Conservation (phyloP, 2,329 filamentous ascomycete species). For the Acrocalymma vagum region DNA sequence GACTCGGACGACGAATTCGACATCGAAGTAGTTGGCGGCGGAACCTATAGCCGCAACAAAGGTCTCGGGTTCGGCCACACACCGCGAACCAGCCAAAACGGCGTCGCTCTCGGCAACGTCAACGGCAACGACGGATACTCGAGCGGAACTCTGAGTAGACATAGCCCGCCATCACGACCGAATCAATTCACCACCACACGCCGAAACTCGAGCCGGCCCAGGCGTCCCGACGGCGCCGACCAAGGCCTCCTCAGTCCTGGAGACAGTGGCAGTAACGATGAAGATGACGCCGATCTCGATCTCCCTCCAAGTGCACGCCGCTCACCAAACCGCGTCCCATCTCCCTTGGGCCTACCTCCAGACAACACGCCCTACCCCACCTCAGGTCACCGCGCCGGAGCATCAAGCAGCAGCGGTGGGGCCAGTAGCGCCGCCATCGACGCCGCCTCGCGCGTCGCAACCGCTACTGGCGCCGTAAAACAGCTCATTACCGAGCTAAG, state of each 20-base stretch:
- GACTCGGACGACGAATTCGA: slow-evolving; percentile 99
- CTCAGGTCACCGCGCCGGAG: slow-evolving; percentile 39
- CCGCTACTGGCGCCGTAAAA: slow-evolving; percentile 77
- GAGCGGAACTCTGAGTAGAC: slow-evolving; percentile 63
- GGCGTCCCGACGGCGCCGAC: slow-evolving; percentile 58
- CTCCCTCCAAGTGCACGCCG: slow-evolving; percentile 65
- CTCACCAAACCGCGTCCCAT: slow-evolving; percentile 50
- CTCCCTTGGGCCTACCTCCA: slow-evolving; percentile 30
- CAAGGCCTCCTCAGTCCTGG: slow-evolving; percentile 63
- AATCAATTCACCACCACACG: slow-evolving; percentile 57
- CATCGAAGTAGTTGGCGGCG: slow-evolving; percentile 76
- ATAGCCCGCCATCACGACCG: slow-evolving; percentile 54
- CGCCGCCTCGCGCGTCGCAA: slow-evolving; percentile 60
- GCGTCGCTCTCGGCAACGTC: slow-evolving; percentile 63
- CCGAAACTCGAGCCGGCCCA: slow-evolving; percentile 61
- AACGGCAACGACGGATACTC: slow-evolving; percentile 65
- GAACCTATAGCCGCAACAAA: slow-evolving; percentile 81
- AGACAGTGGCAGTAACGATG: slow-evolving; percentile 60
- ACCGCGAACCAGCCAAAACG: slow-evolving; percentile 65
- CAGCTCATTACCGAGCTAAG: slow-evolving; percentile 79
- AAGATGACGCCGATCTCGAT: slow-evolving; percentile 65
- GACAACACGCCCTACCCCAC: slow-evolving; percentile 49
- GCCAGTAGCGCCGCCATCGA: too few species aligned
- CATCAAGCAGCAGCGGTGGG: slow-evolving; percentile 22
- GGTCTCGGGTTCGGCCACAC: slow-evolving; percentile 80